Conservation (phyloP, 2,329 filamentous ascomycete species). For the Metarhizium brunneum region DNA sequence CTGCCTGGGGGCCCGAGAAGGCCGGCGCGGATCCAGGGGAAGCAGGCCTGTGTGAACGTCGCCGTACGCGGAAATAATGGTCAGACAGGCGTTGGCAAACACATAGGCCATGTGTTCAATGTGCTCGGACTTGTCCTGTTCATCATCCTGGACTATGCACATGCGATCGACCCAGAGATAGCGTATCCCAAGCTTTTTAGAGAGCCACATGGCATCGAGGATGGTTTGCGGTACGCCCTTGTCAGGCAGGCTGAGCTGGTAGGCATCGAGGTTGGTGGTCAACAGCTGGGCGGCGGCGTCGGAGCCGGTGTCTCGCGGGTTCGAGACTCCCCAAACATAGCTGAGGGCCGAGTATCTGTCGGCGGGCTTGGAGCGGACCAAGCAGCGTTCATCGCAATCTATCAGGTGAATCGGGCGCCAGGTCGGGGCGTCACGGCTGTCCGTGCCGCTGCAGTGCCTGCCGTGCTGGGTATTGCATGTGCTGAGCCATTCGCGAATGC, state of each 20-base stretch:
- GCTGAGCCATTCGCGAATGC: conserved; percentile 34
- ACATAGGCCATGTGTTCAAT: conserved; percentile 35
- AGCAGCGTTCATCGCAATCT: conserved; percentile 28
- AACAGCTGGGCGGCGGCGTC: conserved; percentile 22
- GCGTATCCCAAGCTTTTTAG: conserved; percentile 31
- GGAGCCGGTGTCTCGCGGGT: conserved; percentile 16
- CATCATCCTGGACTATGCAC: conserved; percentile 36
- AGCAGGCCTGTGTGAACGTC: conserved; percentile 28
- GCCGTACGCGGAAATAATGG: conserved; percentile 32
- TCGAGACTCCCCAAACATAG: conserved; percentile 31
- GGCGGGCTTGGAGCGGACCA: conserved; percentile 27
- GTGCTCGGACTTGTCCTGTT: conserved; percentile 28
- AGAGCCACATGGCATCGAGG: conserved; percentile 34
- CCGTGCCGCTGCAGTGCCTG: conserved; percentile 26
- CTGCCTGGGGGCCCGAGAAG: conserved; percentile 15
- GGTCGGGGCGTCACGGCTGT: conserved; percentile 16
- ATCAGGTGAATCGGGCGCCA: conserved; percentile 33
- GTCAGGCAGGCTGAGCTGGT: conserved; percentile 26
- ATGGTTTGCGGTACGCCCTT: conserved; percentile 30
- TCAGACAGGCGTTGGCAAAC: conserved; percentile 35
- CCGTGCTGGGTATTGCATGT: conserved; percentile 32
- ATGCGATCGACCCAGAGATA: conserved; percentile 38
- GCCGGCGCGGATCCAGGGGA: conserved; percentile 25
- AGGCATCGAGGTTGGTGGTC: conserved; percentile 26
- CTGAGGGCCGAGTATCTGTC: conserved; percentile 36